A percentile compares a stretch with the other conserved stretches of the same genome.
Evolutionary conservation across 495 filamentous ascomycete genomes (phyloP).

Genomic region (Penicillium fimorum): DNA sequence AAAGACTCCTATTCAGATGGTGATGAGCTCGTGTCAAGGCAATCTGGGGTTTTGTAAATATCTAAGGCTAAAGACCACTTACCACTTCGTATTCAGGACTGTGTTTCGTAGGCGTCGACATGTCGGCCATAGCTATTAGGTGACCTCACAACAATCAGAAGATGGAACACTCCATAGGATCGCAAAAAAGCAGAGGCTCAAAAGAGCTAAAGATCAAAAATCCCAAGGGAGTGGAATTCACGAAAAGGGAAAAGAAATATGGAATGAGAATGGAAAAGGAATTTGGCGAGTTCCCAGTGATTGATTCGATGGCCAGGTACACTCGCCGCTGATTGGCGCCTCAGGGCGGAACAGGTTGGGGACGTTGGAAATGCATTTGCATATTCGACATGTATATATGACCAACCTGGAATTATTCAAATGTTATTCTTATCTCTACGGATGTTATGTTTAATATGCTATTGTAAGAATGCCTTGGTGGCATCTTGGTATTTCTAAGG

Average conservation of each 20-base stretch:
- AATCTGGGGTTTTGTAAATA: too few relatives aligned
- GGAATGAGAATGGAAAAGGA: slow-evolving; percentile 25
- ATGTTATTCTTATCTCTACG: too few relatives aligned
- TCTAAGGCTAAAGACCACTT: slow-evolving; percentile 19
- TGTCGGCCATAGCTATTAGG: slow-evolving; percentile 17
- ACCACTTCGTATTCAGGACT: slow-evolving; percentile 53
- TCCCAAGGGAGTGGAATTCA: slow-evolving; percentile 11
- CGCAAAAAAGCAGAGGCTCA: slow-evolving; percentile 13
- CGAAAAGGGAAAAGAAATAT: slow-evolving; percentile 9
- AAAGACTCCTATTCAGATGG: slow-evolving; percentile 61
- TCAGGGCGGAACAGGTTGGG: slow-evolving; percentile 21
- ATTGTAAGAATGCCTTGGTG: background rate
- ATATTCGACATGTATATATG: background rate
- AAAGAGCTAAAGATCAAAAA: slow-evolving; percentile 9
- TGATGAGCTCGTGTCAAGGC: slow-evolving; percentile 14
- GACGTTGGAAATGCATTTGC: slow-evolving; percentile 17
- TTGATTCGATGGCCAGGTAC: slow-evolving; percentile 26
- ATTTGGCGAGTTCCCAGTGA: slow-evolving; percentile 21
- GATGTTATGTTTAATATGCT: background rate
- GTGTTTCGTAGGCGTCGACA: slow-evolving; percentile 42
- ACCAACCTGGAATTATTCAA: too few relatives aligned
- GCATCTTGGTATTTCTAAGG: background rate
- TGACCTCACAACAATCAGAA: slow-evolving; percentile 23
- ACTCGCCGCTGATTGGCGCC: slow-evolving; percentile 22
- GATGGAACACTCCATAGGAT: slow-evolving; percentile 24